Evolutionary conservation across 495 filamentous ascomycete species (phyloP), one percentile per base, ranked within the genome.

Genomic region (Physcia stellaris): DNA sequence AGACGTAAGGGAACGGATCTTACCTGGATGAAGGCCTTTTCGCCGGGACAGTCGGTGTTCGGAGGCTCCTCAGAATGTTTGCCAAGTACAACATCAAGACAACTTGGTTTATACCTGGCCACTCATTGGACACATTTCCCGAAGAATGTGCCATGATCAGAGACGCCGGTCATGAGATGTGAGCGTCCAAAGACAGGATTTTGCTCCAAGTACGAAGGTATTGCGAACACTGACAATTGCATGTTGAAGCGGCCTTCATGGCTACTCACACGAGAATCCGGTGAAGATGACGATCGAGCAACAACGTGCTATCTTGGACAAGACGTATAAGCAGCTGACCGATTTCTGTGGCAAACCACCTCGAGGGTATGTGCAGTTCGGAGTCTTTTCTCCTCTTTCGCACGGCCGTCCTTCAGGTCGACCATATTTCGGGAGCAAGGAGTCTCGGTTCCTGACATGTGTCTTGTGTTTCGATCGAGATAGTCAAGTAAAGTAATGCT

Each of bases 41-140:
- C 54, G 80, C 80, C 22, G 82, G 80, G 23, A 80, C 78, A 5
- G 63, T 83, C 24, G 82, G 82, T 22, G 78, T 77, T 1, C 67
- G 70, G 7, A 73, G 82, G 6, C 60, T 88, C 2, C 67, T 88
- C 6, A 83, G 80, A 44, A 55, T 88, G 2, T 83, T 86, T 53
- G 66, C 75, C 6, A 84, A 83, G 53, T 79, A 85, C 65, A 71
- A 76, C 41, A 88, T 88, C 62, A 86, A 81, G 57, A 71, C 78
- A 10, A 83, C 80, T 5, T 86, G 79, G 77, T 86, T 88, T 56
- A 85, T 88, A 42, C 82, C 81, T 0, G 82, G 80, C 0, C 82
- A 88, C 55, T 77, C 73, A 0, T 68, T 88, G 12, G 82, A 88
- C 43, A 83, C 68, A 11, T 86, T 86, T 50, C 81, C 80, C 0